Evolutionary conservation across 2,329 filamentous ascomycete genomes (phyloP), one percentile per base, ranked within the genome.

Genomic region (Penicillium griseofulvum): DNA sequence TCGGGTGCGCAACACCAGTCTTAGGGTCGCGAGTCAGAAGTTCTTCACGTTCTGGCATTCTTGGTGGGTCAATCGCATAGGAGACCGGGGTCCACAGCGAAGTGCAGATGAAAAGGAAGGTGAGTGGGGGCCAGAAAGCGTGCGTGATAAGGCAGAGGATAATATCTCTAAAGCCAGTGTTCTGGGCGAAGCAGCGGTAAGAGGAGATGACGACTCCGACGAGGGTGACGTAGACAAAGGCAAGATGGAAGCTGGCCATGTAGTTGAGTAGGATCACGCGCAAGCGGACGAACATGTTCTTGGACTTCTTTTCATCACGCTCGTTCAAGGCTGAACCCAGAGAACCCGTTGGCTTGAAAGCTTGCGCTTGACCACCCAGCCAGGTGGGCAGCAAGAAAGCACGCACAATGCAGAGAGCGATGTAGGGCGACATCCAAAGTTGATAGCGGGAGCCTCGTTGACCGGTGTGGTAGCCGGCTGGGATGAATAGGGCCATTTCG

Each of bases 351-450:
- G 84, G 79, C 64, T 82, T 83, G 74, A 87, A 87, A 19, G 80
- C 82, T 67, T 82, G 79, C 0, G 78, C 70, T 64, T 83, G 76
- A 19, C 83, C 84, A 16, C 84, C 84, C 16, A 86, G 78, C 83
- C 83, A 85, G 8, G 66, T 78, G 26, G 83, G 83, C 3, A 86
- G 74, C 14, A 85, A 61, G 63, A 86, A 86, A 1, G 82, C 78
- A 3, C 82, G 81, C 49, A 85, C 70, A 51, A 86, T 79, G 62
- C 80, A 82, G 11, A 84, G 73, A 0, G 82, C 81, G 56, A 84
- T 82, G 68, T 84, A 86, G 0, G 83, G 83, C 7, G 83, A 78
- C 83, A 86, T 86, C 83, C 83, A 86, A 28, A 86, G 73, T 68
- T 84, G 80, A 58, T 81, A 81, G 4, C 81, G 76, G 2, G 78